Base-by-base conservation (phyloP, 2,329 filamentous ascomycete genomes). In the Fusarium hostae region DNA sequence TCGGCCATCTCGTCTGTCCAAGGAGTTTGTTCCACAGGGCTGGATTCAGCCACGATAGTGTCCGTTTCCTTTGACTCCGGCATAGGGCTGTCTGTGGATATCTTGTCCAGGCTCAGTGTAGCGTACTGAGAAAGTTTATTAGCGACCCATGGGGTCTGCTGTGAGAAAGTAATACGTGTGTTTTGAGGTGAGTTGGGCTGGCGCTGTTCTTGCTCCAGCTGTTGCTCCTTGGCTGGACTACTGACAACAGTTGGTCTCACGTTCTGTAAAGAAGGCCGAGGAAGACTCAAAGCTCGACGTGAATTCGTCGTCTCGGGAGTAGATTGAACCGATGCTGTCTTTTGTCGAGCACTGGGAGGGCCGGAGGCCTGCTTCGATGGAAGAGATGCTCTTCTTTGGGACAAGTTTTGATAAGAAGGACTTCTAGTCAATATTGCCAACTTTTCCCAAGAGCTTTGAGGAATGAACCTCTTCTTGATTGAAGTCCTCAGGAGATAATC, bases 81-180 rank as follows among this genome's bases (percentile, higher is more conserved):
- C 22, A 35, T 28, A 32, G 57, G 28, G 12, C 24, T 58, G 20
- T 61, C 62, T 7, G 48, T 18, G 39, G 45, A 15, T 28, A 52
- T 26, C 35, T 52, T 50, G 12, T 37, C 43, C 11, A 66, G 59
- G 16, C 59, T 66, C 22, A 66, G 43, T 12, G 48, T 65, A 34
- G 66, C 66, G 39, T 67, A 59, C 45, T 77, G 74, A n/a, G 75
- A 77, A 12, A 75, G 66, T 39, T 68, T 66, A 13, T 41, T 47
- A 20, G 16, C 39, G 10, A 65, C 67, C 76, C 76, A 78, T 24
- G 76, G 76, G 24, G 74, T 78, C 45, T 78, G 76, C 26, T 78
- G 74, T 15, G 76, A 78, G 34, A 60, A 45, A 12, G 68, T 40
- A 44, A 78, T 28, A 41, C 51, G 59, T 8, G n/a, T 12, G 22